Evolutionary conservation across 139 green algal species (phyloP).

Genomic region (Coccomyxa sp.): DNA sequence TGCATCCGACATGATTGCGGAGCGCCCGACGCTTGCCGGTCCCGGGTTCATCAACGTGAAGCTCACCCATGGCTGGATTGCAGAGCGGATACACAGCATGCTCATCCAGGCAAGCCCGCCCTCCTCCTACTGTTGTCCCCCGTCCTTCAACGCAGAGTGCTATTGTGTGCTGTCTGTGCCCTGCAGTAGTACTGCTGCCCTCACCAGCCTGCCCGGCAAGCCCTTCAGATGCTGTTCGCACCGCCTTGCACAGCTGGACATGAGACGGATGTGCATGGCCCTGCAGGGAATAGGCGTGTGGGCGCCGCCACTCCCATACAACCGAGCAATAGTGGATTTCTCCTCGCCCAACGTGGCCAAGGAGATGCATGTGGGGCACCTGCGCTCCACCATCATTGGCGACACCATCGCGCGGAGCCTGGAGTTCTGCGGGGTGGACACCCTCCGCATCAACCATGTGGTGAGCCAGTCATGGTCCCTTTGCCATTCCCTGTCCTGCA

Average conservation of each 20-base stretch:
- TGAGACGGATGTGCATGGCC: neutral
- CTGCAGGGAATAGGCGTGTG: slow-evolving; percentile 32
- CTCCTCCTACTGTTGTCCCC: neutral
- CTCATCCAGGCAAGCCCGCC: slow-evolving; percentile 2
- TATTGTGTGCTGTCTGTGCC: neutral
- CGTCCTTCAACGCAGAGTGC: neutral
- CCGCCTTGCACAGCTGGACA: no score
- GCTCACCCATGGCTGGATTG: slow-evolving; percentile 34
- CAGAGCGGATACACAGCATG: slow-evolving; percentile 25
- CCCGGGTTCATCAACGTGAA: slow-evolving; percentile 97
- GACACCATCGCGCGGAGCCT: slow-evolving; percentile 75
- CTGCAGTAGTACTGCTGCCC: neutral
- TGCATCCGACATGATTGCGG: slow-evolving; percentile 43
- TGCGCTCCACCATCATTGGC: slow-evolving; percentile 96
- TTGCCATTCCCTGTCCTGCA: neutral
- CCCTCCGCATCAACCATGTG: slow-evolving; percentile 94
- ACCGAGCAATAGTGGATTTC: slow-evolving; percentile 90
- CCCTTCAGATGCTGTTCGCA: neutral
- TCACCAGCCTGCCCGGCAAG: neutral
- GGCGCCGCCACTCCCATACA: slow-evolving; percentile 29
- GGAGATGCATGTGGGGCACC: slow-evolving; percentile 99
- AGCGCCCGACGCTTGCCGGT: slow-evolving; percentile 67
- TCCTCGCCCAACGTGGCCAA: slow-evolving; percentile 98
- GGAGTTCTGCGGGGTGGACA: slow-evolving; percentile 85
- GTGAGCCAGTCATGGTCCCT: neutral